phyloP scores from a whole-genome alignment of 1,139 yeast species.

The Debaryomyces singareniensis region DNA sequence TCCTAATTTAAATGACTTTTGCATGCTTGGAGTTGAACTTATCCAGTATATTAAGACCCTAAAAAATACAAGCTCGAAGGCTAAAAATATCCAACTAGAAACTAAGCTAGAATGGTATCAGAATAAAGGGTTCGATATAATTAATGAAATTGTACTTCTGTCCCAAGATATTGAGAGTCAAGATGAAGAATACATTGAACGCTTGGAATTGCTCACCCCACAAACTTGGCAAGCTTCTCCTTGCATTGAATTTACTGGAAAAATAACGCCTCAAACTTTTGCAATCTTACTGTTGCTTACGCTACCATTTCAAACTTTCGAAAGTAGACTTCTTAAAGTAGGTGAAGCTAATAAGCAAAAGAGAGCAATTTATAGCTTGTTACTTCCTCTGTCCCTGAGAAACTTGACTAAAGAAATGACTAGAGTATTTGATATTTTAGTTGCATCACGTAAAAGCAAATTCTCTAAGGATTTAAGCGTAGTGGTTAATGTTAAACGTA shows the following conservation, averaged over 20 bases:
- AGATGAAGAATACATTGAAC: constrained; percentile 10
- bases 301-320: constrained; percentile 21
- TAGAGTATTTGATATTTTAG: not conserved
- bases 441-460: not conserved
- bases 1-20: constrained; percentile 49
- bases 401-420: not conserved
- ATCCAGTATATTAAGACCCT: constrained; percentile 30
- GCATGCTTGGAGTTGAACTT: constrained; percentile 52
- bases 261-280: constrained; percentile 19
- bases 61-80: constrained; percentile 13
- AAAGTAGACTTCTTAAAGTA: constrained; percentile 3
- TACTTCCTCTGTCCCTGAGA: not conserved
- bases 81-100: constrained; percentile 26
- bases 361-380: constrained; percentile 3
- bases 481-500: constrained; percentile 5
- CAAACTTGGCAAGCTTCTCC: constrained; percentile 26
- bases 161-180: constrained; percentile 10
- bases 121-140: constrained; percentile 39
- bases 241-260: constrained; percentile 17
- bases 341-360: not conserved
- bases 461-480: not conserved
- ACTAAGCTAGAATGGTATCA: constrained; percentile 62
- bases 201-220: constrained; percentile 9
- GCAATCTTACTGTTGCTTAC: constrained; percentile 19
- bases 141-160: constrained; percentile 26